Evolutionary conservation across 352 stramenopile genomes (phyloP).

Genomic region (Globisporangium heterothallicum): DNA sequence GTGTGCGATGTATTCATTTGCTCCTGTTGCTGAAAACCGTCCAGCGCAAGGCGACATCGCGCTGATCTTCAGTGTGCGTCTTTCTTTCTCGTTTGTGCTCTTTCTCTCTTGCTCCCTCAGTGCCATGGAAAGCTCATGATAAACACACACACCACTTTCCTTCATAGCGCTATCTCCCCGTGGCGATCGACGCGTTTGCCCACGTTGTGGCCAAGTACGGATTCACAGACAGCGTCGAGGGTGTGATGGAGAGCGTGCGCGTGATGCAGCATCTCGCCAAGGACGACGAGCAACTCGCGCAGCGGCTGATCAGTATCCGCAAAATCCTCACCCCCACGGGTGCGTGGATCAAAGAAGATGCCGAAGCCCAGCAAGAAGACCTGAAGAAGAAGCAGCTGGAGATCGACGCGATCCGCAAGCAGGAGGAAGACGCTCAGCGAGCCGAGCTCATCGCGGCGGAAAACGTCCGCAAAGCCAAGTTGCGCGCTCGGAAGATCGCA

Average conservation of each 20-base stretch:
- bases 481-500: slow-evolving; percentile 58
- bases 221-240: slow-evolving; percentile 36
- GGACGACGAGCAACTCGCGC: slow-evolving; percentile 30
- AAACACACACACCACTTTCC: neutral
- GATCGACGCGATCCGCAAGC: slow-evolving; percentile 12
- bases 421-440: slow-evolving; percentile 25
- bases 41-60: slow-evolving; percentile 40
- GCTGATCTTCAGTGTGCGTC: slow-evolving; percentile 32
- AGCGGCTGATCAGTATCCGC: slow-evolving; percentile 40
- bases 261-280: slow-evolving; percentile 32
- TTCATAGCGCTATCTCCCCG: slow-evolving; percentile 41
- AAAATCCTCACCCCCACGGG: slow-evolving; percentile 43
- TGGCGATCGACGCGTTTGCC: slow-evolving; percentile 32
- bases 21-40: neutral
- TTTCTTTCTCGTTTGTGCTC: neutral
- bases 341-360: slow-evolving; percentile 49
- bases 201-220: slow-evolving; percentile 39
- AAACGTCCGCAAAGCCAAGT: slow-evolving; percentile 29
- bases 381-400: slow-evolving; percentile 24
- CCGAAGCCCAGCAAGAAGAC: slow-evolving; percentile 36
- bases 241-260: slow-evolving; percentile 42
- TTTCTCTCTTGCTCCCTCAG: too few relatives aligned
- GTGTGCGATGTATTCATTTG: neutral
- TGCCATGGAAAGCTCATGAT: neutral
- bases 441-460: slow-evolving; percentile 28